Base-by-base conservation (phyloP, 805 yeast genomes). In the Candida taoyuanica region DNA sequence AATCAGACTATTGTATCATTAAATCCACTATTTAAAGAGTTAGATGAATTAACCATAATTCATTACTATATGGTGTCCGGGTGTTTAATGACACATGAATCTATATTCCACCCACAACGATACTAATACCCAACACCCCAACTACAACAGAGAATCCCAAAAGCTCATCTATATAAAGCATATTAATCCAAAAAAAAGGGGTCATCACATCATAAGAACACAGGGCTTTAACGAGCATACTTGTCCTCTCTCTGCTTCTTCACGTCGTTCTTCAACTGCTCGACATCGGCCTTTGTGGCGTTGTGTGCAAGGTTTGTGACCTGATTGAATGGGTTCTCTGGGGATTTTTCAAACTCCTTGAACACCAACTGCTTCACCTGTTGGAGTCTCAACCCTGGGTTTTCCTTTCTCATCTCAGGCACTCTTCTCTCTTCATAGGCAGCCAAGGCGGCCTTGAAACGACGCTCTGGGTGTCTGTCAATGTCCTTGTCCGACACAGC, bases 401-500 rank as follows among this genome's bases (percentile, higher is more conserved):
- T 68, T 60, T 85, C 95, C 57, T 77, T 70, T 61, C 80, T 78
- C 39, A 81, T 40, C 53, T 81, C 86, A 5, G 93, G 91, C 29
- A 82, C 56, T 52, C 91, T 71, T 39, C 69, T 65, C 45, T 79
- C 91, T 52, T 85, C 86, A 53, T 64, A 85, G 1, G 85, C 86
- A 11, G 76, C 70, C 40, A 68, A 68, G 0, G 95, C 95, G 18
- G 91, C 86, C 65, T 85, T 85, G 62, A 81, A 83, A 56, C 95
- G 74, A 63, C 94, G 76, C 66, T 85, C 95, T 8, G 95, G 95
- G 51, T 85, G 95, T 60, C 87, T 78, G 43, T 85, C 95, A 36
- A 85, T 68, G 36, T 78, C 85, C 53, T 78, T 78, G 44, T 63
- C 64, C 29, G 65, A 61, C 23, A 81, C 80, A 36, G 76, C 82